Evolutionary conservation across 1,284 basidiomycete genomes (phyloP).

Genomic region (Cryptococcus sp.): DNA sequence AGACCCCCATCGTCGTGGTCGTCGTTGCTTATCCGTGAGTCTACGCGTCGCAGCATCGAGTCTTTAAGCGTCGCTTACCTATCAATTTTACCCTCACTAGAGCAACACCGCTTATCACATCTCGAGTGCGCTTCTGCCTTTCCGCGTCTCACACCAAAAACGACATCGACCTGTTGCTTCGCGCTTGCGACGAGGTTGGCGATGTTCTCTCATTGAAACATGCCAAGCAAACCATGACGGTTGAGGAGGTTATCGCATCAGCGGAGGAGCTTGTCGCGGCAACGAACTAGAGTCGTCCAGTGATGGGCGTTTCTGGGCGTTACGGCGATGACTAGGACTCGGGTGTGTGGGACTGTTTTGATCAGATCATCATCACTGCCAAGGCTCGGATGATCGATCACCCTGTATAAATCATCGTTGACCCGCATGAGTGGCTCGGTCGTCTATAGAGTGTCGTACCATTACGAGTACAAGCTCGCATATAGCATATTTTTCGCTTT

Average conservation of each 20-base stretch:
- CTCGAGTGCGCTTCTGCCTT: conserved; percentile 90
- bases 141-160: conserved; percentile 95
- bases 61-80: not conserved
- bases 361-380: too few species aligned
- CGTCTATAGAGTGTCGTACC: too few species aligned
- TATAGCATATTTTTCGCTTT: too few species aligned
- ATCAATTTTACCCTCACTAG: conserved; percentile 53
- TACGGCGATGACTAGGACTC: too few species aligned
- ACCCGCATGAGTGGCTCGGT: too few species aligned
- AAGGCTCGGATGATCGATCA: too few species aligned
- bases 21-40: conserved; percentile 76
- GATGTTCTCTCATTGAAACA: conserved; percentile 82
- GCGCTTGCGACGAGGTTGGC: conserved; percentile 91
- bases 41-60: not conserved
- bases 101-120: conserved; percentile 86
- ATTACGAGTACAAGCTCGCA: too few species aligned
- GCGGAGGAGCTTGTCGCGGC: conserved; percentile 75
- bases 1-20: conserved; percentile 71
- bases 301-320: too few species aligned
- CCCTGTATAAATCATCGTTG: too few species aligned
- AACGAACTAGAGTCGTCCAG: not conserved
- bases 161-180: conserved; percentile 84
- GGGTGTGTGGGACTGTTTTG: too few species aligned
- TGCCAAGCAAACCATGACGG: conserved; percentile 68
- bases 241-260: conserved; percentile 74